A percentile compares a stretch with the other conserved stretches of the same genome.
Conservation (phyloP, 345 rosid species). For the Raphanus sativus region DNA sequence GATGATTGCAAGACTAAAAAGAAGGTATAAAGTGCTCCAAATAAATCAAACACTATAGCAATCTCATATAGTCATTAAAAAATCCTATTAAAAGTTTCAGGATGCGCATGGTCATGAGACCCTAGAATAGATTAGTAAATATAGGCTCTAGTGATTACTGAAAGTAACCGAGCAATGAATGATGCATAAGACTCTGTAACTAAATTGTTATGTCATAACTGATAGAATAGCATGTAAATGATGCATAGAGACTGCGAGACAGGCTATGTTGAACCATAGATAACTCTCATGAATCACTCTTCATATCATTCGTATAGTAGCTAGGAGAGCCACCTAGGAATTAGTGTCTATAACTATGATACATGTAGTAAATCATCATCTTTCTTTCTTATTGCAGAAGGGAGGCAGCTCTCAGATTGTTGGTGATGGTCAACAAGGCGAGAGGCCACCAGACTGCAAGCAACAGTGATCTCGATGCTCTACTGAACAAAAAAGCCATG, state of each 20-base stretch:
- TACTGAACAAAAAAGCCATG: neutral
- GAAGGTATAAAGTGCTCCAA: constrained; percentile 43
- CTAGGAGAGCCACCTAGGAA: too few relatives aligned
- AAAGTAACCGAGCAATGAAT: neutral
- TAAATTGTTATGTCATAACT: neutral
- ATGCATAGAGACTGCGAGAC: neutral
- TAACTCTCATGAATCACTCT: neutral
- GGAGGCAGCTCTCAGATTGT: constrained; percentile 45
- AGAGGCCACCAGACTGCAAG: constrained; percentile 90
- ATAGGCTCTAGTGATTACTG: neutral
- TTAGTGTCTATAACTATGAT: neutral
- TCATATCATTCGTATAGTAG: neutral
- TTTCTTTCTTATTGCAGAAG: constrained; percentile 42
- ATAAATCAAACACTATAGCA: neutral
- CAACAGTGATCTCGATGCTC: constrained; percentile 52
- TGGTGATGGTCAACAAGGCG: constrained; percentile 56
- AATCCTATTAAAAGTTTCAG: constrained; percentile 4
- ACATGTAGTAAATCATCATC: neutral
- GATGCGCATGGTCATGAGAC: constrained; percentile 6
- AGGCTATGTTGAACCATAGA: constrained; percentile 9
- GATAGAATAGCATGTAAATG: neutral
- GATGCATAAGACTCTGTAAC: neutral
- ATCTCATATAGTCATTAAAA: neutral
- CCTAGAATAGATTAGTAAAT: constrained; percentile 4
- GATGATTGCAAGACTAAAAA: constrained; percentile 49